phyloP scores from a whole-genome alignment of 768 basidiomycete genomes.

The Mycena polygramma region DNA sequence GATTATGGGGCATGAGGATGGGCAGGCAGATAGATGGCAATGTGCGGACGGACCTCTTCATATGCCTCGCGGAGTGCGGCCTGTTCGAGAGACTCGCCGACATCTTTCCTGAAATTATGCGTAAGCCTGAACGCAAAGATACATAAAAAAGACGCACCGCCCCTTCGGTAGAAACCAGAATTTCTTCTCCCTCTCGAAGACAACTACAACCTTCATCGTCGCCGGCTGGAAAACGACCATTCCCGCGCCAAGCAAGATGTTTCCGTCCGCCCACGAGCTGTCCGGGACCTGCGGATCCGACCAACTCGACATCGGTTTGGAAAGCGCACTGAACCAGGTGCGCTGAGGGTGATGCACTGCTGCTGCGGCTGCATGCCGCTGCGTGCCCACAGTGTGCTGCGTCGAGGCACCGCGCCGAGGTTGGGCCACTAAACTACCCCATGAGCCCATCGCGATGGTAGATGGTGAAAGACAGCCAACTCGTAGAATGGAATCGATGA shows the following conservation, averaged over 20 bases:
- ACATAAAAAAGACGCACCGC: constrained; percentile 15
- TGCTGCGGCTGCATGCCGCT: neutral
- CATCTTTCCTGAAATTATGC: constrained; percentile 62
- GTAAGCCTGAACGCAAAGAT: neutral
- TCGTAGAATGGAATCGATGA: neutral
- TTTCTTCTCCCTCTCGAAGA: constrained; percentile 54
- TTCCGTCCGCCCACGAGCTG: constrained; percentile 60
- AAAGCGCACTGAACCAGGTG: neutral
- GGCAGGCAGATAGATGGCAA: neutral
- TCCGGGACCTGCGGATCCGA: constrained; percentile 60
- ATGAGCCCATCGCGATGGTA: constrained; percentile 23
- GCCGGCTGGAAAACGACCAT: constrained; percentile 75
- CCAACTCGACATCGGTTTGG: constrained; percentile 47
- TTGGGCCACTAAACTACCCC: constrained; percentile 15
- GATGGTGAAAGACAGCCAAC: constrained; percentile 17
- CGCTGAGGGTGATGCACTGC: neutral
- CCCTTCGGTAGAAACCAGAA: constrained; percentile 76
- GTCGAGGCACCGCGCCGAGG: neutral
- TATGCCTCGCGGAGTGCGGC: constrained; percentile 74
- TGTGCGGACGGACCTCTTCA: constrained; percentile 63
- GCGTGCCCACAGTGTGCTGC: neutral
- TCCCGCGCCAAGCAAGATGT: constrained; percentile 72
- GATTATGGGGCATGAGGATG: neutral
- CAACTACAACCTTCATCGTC: constrained; percentile 65
- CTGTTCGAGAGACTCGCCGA: constrained; percentile 72